phyloP scores from a whole-genome alignment of 768 basidiomycete genomes.

The Naematelia encephala region DNA sequence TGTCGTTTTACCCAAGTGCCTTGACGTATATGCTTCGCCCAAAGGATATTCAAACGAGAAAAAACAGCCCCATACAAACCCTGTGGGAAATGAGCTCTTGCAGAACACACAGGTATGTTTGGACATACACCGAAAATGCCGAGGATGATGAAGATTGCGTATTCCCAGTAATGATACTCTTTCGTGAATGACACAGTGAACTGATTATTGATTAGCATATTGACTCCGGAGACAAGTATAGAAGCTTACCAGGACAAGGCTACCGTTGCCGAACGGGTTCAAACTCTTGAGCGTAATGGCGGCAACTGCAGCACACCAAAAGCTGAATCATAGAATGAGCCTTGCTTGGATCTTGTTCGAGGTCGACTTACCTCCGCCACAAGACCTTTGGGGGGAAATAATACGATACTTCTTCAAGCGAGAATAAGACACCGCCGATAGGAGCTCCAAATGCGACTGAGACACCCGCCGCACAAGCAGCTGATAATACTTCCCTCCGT shows the following conservation, averaged over 20 bases:
- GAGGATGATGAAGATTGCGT: slow-evolving; percentile 76
- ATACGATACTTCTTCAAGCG: slow-evolving; percentile 91
- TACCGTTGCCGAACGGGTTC: slow-evolving; percentile 93
- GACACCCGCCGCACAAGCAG: slow-evolving; percentile 95
- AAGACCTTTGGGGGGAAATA: slow-evolving; percentile 94
- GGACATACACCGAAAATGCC: slow-evolving; percentile 78
- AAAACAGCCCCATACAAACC: slow-evolving; percentile 79
- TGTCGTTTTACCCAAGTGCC: slow-evolving; percentile 75
- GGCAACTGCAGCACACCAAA: slow-evolving; percentile 82
- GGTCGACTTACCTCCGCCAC: slow-evolving; percentile 75
- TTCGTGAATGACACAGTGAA: slow-evolving; percentile 52
- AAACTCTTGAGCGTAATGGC: slow-evolving; percentile 75
- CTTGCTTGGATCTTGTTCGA: not conserved
- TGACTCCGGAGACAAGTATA: slow-evolving; percentile 1
- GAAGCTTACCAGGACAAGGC: slow-evolving; percentile 71
- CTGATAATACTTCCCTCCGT: slow-evolving; percentile 88
- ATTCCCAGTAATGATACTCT: slow-evolving; percentile 92
- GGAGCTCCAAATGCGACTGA: slow-evolving; percentile 91
- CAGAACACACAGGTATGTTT: not conserved
- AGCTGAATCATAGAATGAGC: slow-evolving; percentile 55
- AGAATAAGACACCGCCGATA: slow-evolving; percentile 59
- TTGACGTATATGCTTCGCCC: slow-evolving; percentile 77
- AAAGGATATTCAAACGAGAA: slow-evolving; percentile 83
- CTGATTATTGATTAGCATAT: slow-evolving; percentile 5
- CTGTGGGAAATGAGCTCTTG: too few relatives aligned